A percentile compares a stretch with the other conserved stretches of the same genome.
Evolutionary conservation across 2,329 filamentous ascomycete species (phyloP).

Genomic region (Epichloe gansuensis): DNA sequence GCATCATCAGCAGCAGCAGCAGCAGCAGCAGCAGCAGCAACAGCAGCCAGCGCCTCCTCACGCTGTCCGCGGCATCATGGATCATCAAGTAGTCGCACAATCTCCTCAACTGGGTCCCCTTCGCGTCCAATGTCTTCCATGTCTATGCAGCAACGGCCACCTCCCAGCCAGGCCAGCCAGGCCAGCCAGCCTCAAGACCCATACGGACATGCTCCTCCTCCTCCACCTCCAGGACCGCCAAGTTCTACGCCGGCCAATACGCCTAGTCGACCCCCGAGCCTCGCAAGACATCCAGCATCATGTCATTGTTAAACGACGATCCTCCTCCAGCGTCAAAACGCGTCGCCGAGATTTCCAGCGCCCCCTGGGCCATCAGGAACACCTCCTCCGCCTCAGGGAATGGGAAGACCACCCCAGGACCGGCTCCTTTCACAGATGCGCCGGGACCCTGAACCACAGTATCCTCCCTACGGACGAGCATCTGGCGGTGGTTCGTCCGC

Average conservation of each 20-base stretch:
- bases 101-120: slow-evolving; percentile 28
- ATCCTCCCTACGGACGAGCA: slow-evolving; percentile 31
- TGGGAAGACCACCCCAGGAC: slow-evolving; percentile 26
- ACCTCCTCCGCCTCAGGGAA: slow-evolving; percentile 37
- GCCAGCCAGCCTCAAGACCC: slow-evolving; percentile 14
- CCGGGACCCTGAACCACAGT: slow-evolving; percentile 37
- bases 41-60: neutral
- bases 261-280: slow-evolving; percentile 32
- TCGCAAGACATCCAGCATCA: slow-evolving; percentile 51
- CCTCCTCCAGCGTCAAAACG: slow-evolving; percentile 39
- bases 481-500: slow-evolving; percentile 27
- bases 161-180: slow-evolving; percentile 13
- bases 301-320: slow-evolving; percentile 52
- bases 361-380: slow-evolving; percentile 33
- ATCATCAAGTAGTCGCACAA: slow-evolving; percentile 24
- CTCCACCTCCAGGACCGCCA: slow-evolving; percentile 14
- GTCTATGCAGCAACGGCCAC: slow-evolving; percentile 23
- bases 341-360: slow-evolving; percentile 33
- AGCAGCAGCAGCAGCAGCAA: neutral
- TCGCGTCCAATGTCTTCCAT: slow-evolving; percentile 27
- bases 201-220: slow-evolving; percentile 17
- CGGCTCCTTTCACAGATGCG: slow-evolving; percentile 30
- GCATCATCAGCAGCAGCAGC: slow-evolving; percentile 16
- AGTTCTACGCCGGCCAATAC: slow-evolving; percentile 1
- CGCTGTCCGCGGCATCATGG: slow-evolving; percentile 23